Percentiles rank a stretch among this genome's conserved stretches.
These are phyloP conservation scores for Cyberlindnera xishuangbannaensis DNA, from an alignment of 805 yeast species.

Conservation along the genomic window DNA sequence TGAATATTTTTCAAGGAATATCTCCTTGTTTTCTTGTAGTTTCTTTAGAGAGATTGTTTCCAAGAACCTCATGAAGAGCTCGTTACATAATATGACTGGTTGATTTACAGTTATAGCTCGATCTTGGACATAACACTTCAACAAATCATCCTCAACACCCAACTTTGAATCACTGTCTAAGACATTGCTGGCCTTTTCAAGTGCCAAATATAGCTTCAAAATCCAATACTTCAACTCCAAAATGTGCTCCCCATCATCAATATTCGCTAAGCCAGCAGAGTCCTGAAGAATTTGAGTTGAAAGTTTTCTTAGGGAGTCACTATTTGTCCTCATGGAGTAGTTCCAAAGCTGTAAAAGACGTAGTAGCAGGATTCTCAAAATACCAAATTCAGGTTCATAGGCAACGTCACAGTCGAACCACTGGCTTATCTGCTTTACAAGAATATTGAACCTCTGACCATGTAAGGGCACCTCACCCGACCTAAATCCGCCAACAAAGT, in stretches of 20 bases:
- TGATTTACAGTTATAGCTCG: conserved; percentile 22
- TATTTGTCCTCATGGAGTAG: conserved; percentile 17
- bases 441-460: conserved; percentile 58
- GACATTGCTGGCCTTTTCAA: conserved; percentile 22
- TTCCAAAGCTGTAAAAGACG: conserved; percentile 43
- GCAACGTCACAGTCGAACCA: conserved; percentile 63
- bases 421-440: conserved; percentile 42
- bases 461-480: conserved; percentile 39
- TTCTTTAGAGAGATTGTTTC: conserved; percentile 26
- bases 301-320: conserved; percentile 33
- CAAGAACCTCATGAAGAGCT: conserved; percentile 30
- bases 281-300: conserved; percentile 37
- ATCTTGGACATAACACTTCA: conserved; percentile 36
- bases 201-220: conserved; percentile 35
- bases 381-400: conserved; percentile 48
- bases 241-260: conserved; percentile 30
- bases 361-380: conserved; percentile 35
- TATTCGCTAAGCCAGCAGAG: conserved; percentile 36
- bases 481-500: conserved; percentile 28
- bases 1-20: conserved; percentile 31
- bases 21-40: conserved; percentile 29
- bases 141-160: conserved; percentile 32
- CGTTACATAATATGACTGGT: conserved; percentile 31
- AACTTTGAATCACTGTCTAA: conserved; percentile 29
- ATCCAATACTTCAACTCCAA: conserved; percentile 42